Conservation (phyloP, 2,329 filamentous ascomycete species). For the Colletotrichum caudatum region DNA sequence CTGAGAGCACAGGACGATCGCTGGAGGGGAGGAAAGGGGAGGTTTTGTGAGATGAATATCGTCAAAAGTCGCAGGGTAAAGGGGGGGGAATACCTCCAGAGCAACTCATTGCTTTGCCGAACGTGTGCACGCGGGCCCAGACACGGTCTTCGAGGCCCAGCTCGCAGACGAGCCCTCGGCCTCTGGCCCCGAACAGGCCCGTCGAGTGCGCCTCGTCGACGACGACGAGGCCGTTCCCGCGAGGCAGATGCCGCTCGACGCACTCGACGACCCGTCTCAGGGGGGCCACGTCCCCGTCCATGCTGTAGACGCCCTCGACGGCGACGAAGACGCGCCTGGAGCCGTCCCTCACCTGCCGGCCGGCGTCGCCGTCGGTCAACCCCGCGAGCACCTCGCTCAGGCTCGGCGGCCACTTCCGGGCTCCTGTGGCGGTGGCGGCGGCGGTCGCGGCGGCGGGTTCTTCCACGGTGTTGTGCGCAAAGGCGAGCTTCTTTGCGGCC, state of each 20-base stretch:
- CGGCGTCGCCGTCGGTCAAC: constrained; percentile 50
- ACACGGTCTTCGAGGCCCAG: constrained; percentile 67
- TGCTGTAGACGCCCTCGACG: constrained; percentile 81
- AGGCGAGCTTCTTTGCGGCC: constrained; percentile 61
- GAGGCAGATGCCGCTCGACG: constrained; percentile 67
- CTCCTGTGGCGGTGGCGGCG: neutral
- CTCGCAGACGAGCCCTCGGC: constrained; percentile 69
- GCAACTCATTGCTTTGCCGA: constrained; percentile 76
- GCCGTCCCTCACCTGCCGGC: constrained; percentile 51
- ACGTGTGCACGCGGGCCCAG: constrained; percentile 72
- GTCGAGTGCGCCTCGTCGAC: constrained; percentile 78
- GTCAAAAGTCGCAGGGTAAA: neutral
- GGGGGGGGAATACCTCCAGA: constrained; percentile 71
- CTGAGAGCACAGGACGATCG: constrained; percentile 71
- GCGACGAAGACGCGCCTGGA: constrained; percentile 72
- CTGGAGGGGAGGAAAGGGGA: constrained; percentile 39
- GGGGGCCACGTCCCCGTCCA: constrained; percentile 82
- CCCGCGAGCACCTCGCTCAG: constrained; percentile 48
- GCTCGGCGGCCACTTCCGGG: constrained; percentile 17
- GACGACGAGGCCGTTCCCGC: constrained; percentile 70
- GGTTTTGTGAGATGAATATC: constrained; percentile 18
- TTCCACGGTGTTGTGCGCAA: constrained; percentile 67
- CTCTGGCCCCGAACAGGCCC: constrained; percentile 67
- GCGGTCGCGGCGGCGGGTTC: neutral
- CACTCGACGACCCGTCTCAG: constrained; percentile 69